These are phyloP conservation scores for Maudiozyma bulderi DNA, from an alignment of 805 yeast genomes.

Conservation along the genomic window DNA sequence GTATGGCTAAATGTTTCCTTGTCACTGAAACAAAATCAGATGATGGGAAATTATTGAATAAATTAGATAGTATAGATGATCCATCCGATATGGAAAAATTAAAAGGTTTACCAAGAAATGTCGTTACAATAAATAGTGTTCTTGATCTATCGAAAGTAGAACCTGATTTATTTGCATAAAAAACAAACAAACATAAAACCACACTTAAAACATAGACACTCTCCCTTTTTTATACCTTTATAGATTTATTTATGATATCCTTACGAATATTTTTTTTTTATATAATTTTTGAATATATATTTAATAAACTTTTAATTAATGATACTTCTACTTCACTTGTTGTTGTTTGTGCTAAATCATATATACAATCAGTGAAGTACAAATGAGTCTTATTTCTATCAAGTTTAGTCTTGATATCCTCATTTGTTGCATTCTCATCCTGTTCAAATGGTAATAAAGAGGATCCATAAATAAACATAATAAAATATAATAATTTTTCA, in stretches of 20 bases:
- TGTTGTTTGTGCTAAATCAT: conserved; percentile 13
- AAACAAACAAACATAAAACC: not conserved
- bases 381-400: not conserved
- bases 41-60: conserved; percentile 20
- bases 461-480: conserved; percentile 19
- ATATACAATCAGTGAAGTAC: conserved; percentile 17
- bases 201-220: not conserved
- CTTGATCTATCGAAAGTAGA: conserved; percentile 37
- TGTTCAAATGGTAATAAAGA: conserved; percentile 14
- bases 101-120: conserved; percentile 7
- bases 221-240: not conserved
- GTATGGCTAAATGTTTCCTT: conserved; percentile 65
- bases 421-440: conserved; percentile 4
- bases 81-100: conserved; percentile 30
- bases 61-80: not conserved
- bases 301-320: conserved; percentile 15
- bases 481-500: conserved; percentile 19
- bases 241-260: not conserved
- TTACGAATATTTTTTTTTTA: not conserved
- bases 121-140: conserved; percentile 44
- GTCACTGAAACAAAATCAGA: conserved; percentile 54
- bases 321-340: conserved; percentile 22
- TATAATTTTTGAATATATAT: conserved; percentile 13
- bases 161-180: conserved; percentile 1
- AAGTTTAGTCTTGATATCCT: not conserved